Percentiles rank a stretch among this genome's conserved stretches.
phyloP scores from a whole-genome alignment of 306 rosid species.

The Psophocarpus tetragonolobus region DNA sequence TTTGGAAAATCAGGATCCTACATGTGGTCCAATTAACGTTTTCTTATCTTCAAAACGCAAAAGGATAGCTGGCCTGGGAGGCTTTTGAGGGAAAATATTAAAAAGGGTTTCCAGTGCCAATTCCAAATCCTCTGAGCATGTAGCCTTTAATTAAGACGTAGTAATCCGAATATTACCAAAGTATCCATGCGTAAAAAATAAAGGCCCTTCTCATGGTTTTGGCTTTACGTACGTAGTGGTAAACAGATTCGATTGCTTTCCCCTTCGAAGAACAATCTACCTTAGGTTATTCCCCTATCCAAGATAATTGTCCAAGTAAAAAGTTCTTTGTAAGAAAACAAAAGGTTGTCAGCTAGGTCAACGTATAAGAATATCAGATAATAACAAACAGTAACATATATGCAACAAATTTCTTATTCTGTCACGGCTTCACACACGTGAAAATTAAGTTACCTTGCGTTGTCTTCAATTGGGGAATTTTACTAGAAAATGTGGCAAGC shows the following conservation, averaged over 20 bases:
- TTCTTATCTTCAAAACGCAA: not conserved
- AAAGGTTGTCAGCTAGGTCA: not conserved
- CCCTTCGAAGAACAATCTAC: not conserved
- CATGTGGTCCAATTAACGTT: slow-evolving; percentile 6
- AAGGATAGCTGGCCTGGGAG: not conserved
- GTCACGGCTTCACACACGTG: not conserved
- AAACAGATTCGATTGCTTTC: not conserved
- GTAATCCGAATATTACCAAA: not conserved
- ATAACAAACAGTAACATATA: not conserved
- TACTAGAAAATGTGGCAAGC: not conserved
- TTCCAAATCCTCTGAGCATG: not conserved
- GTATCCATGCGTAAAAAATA: not conserved
- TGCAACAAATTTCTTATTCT: not conserved
- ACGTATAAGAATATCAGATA: not conserved
- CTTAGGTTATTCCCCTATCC: not conserved
- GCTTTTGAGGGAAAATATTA: not conserved
- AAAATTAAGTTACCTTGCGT: not conserved
- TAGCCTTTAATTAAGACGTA: not conserved
- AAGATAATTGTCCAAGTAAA: not conserved
- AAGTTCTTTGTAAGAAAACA: not conserved
- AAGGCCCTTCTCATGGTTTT: not conserved
- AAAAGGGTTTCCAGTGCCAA: no score
- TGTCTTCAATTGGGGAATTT: not conserved
- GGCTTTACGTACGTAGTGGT: not conserved
- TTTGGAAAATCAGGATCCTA: not conserved